Conservation (phyloP, 75 land plant species). For the Pseudotsuga menziesii region DNA sequence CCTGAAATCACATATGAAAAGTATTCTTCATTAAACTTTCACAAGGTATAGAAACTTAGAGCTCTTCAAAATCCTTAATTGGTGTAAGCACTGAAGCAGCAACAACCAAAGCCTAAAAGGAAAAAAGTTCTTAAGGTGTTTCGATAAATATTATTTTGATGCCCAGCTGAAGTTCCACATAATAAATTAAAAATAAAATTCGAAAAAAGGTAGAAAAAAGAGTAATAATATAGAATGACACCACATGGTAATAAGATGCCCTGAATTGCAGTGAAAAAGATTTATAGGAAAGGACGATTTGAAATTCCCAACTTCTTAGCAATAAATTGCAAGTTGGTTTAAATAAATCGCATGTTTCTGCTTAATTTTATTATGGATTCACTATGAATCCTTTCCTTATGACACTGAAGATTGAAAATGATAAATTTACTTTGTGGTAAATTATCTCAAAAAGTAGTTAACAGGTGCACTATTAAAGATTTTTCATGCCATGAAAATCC, state of each 20-base stretch:
- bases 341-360: not conserved
- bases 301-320: not conserved
- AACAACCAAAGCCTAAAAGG: not conserved
- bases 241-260: not conserved
- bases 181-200: not conserved
- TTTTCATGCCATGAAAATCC: no score
- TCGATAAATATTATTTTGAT: not conserved
- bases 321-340: not conserved
- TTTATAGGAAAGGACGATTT: not conserved
- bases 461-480: no score
- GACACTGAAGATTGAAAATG: no score
- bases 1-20: conserved; percentile 33
- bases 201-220: not conserved
- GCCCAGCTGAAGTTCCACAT: not conserved
- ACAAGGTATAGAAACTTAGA: not conserved
- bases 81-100: not conserved
- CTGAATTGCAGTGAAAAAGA: not conserved
- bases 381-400: no score
- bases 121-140: not conserved
- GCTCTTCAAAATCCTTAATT: not conserved
- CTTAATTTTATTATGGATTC: not conserved
- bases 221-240: not conserved
- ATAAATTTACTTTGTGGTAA: no score
- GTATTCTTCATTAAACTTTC: not conserved
- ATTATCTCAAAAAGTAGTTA: no score